phyloP scores from a whole-genome alignment of 2,329 filamentous ascomycete genomes.

The Graphium sp. region DNA sequence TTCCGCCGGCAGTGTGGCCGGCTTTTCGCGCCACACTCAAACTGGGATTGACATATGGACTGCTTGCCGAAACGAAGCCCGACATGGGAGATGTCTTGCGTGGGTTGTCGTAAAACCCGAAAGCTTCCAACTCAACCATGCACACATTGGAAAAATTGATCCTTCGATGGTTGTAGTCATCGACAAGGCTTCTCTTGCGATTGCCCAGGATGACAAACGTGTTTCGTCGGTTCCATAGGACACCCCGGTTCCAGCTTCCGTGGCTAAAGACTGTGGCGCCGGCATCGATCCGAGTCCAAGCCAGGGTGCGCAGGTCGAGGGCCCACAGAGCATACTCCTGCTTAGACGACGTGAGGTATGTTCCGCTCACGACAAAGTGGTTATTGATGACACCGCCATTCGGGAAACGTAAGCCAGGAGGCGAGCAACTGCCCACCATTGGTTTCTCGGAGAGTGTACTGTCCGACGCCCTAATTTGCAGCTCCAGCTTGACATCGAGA shows the following conservation, averaged over 20 bases:
- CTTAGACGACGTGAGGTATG: slow-evolving; percentile 92
- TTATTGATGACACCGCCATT: slow-evolving; percentile 93
- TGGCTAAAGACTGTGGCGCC: slow-evolving; percentile 89
- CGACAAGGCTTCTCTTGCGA: slow-evolving; percentile 79
- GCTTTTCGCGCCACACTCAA: slow-evolving; percentile 42
- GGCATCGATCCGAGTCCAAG: slow-evolving; percentile 91
- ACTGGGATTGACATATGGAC: slow-evolving; percentile 39
- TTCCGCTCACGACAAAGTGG: slow-evolving; percentile 93
- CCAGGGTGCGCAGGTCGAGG: slow-evolving; percentile 70
- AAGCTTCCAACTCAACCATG: slow-evolving; percentile 91
- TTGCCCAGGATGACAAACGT: slow-evolving; percentile 93
- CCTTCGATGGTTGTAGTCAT: slow-evolving; percentile 94
- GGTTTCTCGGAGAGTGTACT: slow-evolving; percentile 71
- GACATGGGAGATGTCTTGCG: slow-evolving; percentile 63
- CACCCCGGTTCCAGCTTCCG: slow-evolving; percentile 92
- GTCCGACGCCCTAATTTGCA: slow-evolving; percentile 75
- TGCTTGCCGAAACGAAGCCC: slow-evolving; percentile 71
- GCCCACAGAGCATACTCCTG: slow-evolving; percentile 98
- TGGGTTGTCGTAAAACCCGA: slow-evolving; percentile 93
- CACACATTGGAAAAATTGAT: slow-evolving; percentile 97
- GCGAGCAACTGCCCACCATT: slow-evolving; percentile 76
- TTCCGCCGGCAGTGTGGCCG: slow-evolving; percentile 54
- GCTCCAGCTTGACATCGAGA: slow-evolving; percentile 84
- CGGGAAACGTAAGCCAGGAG: slow-evolving; percentile 83
- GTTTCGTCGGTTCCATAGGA: slow-evolving; percentile 85